Percentiles rank a stretch among this genome's conserved stretches.
Evolutionary conservation across 306 rosid species (phyloP).

Genomic region (Erythrophleum fordii): DNA sequence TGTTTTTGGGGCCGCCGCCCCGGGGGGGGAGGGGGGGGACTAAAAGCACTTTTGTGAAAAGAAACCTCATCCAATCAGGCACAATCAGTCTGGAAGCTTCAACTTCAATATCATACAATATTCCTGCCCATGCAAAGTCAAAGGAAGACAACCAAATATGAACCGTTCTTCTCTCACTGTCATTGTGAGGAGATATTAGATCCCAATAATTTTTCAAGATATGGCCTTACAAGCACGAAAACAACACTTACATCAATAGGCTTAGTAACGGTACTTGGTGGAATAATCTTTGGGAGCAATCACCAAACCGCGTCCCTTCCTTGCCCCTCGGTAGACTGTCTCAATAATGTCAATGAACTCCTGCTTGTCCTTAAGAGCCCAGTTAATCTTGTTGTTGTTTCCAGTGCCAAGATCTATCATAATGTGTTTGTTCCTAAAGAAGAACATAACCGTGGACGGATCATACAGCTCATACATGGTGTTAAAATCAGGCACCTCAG

Average conservation of each 20-base stretch:
- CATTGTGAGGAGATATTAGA: conserved; percentile 10
- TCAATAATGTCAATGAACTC: conserved; percentile 92
- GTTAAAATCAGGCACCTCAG: conserved; percentile 97
- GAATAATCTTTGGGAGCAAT: conserved; percentile 97
- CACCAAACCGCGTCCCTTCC: conserved; percentile 93
- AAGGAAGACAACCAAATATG: not conserved
- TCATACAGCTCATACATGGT: conserved; percentile 94
- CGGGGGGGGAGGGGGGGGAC: too few species aligned
- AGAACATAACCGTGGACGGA: conserved; percentile 93
- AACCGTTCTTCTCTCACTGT: not conserved
- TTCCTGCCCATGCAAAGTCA: not conserved
- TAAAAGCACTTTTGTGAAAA: not conserved
- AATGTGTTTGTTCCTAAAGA: conserved; percentile 95
- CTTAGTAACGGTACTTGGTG: conserved; percentile 92
- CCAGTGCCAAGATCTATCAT: conserved; percentile 99
- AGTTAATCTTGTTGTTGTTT: conserved; percentile 95
- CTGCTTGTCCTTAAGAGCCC: conserved; percentile 98
- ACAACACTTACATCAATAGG: not conserved
- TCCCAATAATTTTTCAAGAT: not conserved
- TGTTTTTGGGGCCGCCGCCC: too few species aligned
- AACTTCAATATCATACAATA: conserved; percentile 21
- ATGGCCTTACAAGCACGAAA: conserved; percentile 6
- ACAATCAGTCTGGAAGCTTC: not conserved
- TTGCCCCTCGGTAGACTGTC: conserved; percentile 85
- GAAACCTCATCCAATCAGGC: not conserved